These are phyloP conservation scores for Haplographium delicatum DNA, from an alignment of 495 filamentous ascomycete species.

Conservation along the genomic window DNA sequence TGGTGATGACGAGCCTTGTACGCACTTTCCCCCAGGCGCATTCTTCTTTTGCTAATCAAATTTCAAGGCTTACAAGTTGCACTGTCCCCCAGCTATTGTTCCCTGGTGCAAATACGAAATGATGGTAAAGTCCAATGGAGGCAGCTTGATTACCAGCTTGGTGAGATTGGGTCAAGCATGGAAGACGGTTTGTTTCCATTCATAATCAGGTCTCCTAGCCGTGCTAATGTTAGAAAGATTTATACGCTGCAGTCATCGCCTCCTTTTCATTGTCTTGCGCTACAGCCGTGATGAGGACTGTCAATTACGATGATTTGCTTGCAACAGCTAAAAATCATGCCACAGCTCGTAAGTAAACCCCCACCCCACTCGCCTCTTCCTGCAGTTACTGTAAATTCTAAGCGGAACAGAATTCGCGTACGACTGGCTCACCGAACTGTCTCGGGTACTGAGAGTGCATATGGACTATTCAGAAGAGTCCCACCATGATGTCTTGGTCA, in stretches of 20 bases:
- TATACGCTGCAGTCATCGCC: conserved; percentile 36
- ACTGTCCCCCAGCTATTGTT: conserved; percentile 70
- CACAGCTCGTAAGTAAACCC: conserved; percentile 33
- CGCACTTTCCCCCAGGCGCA: conserved; percentile 12
- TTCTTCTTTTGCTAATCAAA: not conserved
- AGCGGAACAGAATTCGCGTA: conserved; percentile 44
- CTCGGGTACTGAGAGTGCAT: conserved; percentile 57
- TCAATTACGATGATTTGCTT: conserved; percentile 70
- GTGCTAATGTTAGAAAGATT: conserved; percentile 24
- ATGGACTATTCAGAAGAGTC: conserved; percentile 65
- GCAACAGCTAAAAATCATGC: conserved; percentile 54
- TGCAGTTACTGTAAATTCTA: conserved; percentile 15
- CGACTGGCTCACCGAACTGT: conserved; percentile 56
- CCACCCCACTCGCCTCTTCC: no score
- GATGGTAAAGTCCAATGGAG: conserved; percentile 62
- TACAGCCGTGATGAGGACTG: conserved; percentile 47
- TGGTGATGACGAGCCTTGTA: conserved; percentile 43
- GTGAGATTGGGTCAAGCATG: conserved; percentile 33
- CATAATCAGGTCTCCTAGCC: not conserved
- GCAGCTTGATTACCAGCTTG: conserved; percentile 50
- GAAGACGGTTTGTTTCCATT: conserved; percentile 35
- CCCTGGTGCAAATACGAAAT: conserved; percentile 56
- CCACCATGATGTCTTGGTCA: conserved; percentile 65
- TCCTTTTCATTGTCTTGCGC: conserved; percentile 31
- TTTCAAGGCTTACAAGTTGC: conserved; percentile 55